These are phyloP conservation scores for Crithidia bombi DNA, from an alignment of 208 protist genomes.

Conservation along the genomic window DNA sequence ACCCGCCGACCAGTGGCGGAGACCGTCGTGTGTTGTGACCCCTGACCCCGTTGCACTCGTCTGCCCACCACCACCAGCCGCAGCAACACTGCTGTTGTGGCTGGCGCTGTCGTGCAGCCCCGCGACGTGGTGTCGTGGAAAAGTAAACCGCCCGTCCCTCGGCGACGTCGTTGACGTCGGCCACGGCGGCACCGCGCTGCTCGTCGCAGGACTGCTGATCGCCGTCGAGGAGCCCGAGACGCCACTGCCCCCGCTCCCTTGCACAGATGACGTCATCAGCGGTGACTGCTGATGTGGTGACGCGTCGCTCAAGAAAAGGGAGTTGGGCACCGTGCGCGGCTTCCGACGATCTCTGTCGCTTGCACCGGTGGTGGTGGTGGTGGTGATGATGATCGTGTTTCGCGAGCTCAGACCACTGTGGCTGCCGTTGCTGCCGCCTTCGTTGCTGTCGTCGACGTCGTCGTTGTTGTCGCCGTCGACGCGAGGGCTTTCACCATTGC, in stretches of 20 bases:
- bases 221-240: not conserved
- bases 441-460: too few species aligned
- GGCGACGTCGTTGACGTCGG: conserved; percentile 1
- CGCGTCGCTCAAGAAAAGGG: not conserved
- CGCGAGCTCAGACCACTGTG: too few species aligned
- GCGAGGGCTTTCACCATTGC: not conserved
- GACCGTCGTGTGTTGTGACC: not conserved
- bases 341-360: not conserved
- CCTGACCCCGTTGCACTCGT: too few species aligned
- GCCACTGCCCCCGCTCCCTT: too few species aligned
- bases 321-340: not conserved
- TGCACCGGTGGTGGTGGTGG: not conserved
- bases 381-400: not conserved
- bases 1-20: not conserved
- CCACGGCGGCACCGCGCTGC: not conserved
- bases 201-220: conserved; percentile 7
- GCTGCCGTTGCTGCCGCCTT: too few species aligned
- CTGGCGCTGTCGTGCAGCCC: not conserved
- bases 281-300: too few species aligned
- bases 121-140: not conserved
- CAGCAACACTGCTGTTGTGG: too few species aligned
- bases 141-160: not conserved
- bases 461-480: not conserved
- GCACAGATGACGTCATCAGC: too few species aligned
- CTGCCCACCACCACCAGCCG: too few species aligned